Evolutionary conservation across 305 asterid genomes (phyloP).

Genomic region (Fraxinus floribunda): DNA sequence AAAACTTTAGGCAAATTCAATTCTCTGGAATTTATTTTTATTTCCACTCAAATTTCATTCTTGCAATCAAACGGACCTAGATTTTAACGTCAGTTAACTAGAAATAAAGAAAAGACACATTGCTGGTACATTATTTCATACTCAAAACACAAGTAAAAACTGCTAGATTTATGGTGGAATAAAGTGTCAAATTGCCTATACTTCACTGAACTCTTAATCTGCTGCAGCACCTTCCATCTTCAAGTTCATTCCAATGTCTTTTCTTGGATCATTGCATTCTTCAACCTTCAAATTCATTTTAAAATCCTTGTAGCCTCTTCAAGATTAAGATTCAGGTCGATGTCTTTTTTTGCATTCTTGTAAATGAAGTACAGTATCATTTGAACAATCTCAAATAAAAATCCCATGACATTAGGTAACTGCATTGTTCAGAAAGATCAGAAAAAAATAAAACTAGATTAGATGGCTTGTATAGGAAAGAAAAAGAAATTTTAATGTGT

Average conservation of each 20-base stretch:
- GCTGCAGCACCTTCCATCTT: neutral
- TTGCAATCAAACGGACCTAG: no score
- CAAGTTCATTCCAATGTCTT: neutral
- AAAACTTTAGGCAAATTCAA: no score
- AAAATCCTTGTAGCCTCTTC: conserved; percentile 22
- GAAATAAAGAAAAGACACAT: neutral
- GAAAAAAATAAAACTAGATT: neutral
- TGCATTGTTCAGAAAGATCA: conserved; percentile 24
- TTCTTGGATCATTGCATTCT: neutral
- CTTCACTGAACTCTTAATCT: neutral
- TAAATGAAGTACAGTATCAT: conserved; percentile 55
- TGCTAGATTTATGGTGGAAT: neutral
- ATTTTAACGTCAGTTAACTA: neutral
- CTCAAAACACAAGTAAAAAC: neutral
- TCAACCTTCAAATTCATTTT: conserved; percentile 19
- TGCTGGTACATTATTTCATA: neutral
- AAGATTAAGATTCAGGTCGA: conserved; percentile 14
- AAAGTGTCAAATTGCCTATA: neutral
- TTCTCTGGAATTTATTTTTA: no score
- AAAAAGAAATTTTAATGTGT: neutral
- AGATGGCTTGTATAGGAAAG: neutral
- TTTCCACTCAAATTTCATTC: no score
- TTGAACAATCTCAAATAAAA: conserved; percentile 56
- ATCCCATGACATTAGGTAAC: conserved; percentile 63
- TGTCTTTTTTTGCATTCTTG: conserved; percentile 36